These are phyloP conservation scores for Berkeleyomyces rouxiae DNA, from an alignment of 2,329 filamentous ascomycete species.

Conservation along the genomic window DNA sequence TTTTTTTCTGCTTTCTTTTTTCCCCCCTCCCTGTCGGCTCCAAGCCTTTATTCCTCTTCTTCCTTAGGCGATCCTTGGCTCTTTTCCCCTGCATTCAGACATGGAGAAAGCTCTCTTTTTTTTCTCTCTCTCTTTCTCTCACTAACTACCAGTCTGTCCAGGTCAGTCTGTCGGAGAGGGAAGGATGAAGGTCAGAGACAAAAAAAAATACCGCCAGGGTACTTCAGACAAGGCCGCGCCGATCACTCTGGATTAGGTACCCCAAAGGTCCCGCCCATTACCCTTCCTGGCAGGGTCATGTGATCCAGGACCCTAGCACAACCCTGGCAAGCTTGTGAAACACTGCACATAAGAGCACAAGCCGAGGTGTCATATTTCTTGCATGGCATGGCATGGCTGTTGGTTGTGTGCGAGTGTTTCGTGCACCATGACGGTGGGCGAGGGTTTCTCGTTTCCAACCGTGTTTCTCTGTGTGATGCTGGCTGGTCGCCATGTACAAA, in stretches of 20 bases:
- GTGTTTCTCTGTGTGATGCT: too few species aligned
- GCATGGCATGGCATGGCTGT: too few species aligned
- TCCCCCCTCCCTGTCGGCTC: too few species aligned
- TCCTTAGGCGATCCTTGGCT: slow-evolving; percentile 1
- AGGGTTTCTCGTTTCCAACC: too few species aligned
- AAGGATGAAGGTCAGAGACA: background rate
- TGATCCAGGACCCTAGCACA: too few species aligned
- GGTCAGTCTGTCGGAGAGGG: background rate
- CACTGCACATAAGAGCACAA: too few species aligned
- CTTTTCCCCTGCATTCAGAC: background rate
- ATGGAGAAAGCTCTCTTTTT: background rate
- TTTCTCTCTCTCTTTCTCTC: background rate
- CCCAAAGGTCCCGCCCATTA: background rate
- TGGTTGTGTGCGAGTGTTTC: too few species aligned
- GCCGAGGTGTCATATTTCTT: too few species aligned
- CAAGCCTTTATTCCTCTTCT: background rate
- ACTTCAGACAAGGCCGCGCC: background rate
- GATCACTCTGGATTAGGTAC: background rate
- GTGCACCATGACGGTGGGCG: too few species aligned
- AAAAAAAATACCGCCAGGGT: background rate
- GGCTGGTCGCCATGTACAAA: too few species aligned
- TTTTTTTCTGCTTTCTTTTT: too few species aligned
- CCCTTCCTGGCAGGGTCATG: background rate
- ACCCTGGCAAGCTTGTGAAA: too few species aligned
- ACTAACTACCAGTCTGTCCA: background rate